Evolutionary conservation across 2,329 filamentous ascomycete species (phyloP), one percentile per base, ranked within the genome.

Genomic region (Hypoxylon sp.): DNA sequence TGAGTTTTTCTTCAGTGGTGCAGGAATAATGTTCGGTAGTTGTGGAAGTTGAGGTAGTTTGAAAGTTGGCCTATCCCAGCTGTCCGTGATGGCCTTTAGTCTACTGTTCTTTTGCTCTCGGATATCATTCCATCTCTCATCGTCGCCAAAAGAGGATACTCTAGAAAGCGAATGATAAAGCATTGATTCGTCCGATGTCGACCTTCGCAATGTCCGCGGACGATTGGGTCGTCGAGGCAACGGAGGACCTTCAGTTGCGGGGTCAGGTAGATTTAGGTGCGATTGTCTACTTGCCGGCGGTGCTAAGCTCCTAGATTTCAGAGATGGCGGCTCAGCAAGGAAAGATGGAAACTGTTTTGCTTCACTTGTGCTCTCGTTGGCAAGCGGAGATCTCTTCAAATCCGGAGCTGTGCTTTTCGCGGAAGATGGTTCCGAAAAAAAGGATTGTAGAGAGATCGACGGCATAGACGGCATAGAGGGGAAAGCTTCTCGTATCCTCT

Each of bases 81-180:
- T 96, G 76, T 97, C 94, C 74, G 89, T 91, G 76, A 98, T 92
- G 3, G 95, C 95, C 80, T 97, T 97, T 74, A 96, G 84, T 42
- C 95, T 87, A 71, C 91, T 93, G 73, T 97, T 98, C 70, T 95
- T 91, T 81, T 96, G 92, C 65, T 93, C 91, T 44, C 89, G 87
- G 11, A 97, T 88, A 77, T 96, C 84, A 51, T 91, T 87, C 77
- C 96, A 98, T 45, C 90, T 86, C 38, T 88, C 87, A 72, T 95
- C 92, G 74, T 97, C 93, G 1, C 94, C 94, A 0, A 96, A 84
- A 0, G 93, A 96, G 0, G 93, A 96, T 0, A 91, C 89, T 24
- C 89, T 85, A 0, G 94, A 97, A 2, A 93, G 81, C 3, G 87
- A 89, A 70, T 92, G 88, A 71, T 91, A 91, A 14, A 96, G 83